These are phyloP conservation scores for Globisporangium spiculum DNA, from an alignment of 352 stramenopile species.

Conservation along the genomic window DNA sequence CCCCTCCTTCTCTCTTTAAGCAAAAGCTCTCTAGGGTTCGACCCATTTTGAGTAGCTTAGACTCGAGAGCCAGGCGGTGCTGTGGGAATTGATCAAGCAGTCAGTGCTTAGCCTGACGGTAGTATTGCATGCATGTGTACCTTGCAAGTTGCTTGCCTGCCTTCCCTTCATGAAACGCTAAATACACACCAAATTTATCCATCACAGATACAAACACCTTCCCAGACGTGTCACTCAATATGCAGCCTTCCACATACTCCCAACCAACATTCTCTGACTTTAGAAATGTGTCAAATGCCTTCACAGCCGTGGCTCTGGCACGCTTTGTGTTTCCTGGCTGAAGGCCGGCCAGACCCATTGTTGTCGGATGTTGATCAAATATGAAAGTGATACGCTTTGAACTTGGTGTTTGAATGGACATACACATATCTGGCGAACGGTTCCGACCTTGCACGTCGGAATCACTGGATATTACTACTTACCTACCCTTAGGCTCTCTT, in stretches of 20 bases:
- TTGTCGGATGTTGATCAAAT: too few relatives aligned
- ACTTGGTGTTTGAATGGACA: too few relatives aligned
- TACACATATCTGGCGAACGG: too few relatives aligned
- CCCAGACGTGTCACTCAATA: not conserved
- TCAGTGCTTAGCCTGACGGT: not conserved
- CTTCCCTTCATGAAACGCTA: not conserved
- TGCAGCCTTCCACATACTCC: not conserved
- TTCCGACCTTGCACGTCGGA: too few relatives aligned
- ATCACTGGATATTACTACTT: too few relatives aligned
- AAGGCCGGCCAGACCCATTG: too few relatives aligned
- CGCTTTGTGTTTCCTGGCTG: too few relatives aligned
- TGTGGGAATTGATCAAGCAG: not conserved
- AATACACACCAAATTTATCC: not conserved
- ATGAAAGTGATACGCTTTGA: too few relatives aligned
- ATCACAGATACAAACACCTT: not conserved
- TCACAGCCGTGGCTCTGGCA: too few relatives aligned
- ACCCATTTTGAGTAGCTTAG: not conserved
- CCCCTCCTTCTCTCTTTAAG: conserved; percentile 1
- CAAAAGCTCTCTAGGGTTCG: not conserved
- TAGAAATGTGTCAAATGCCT: too few relatives aligned
- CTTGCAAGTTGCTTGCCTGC: not conserved
- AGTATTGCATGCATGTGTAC: not conserved
- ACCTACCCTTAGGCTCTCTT: too few relatives aligned
- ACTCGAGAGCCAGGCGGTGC: not conserved
- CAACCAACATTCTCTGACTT: not conserved